A percentile compares a stretch with the other conserved stretches of the same genome.
Evolutionary conservation across 805 yeast genomes (phyloP).

Genomic region (Komagataella phaffii): DNA sequence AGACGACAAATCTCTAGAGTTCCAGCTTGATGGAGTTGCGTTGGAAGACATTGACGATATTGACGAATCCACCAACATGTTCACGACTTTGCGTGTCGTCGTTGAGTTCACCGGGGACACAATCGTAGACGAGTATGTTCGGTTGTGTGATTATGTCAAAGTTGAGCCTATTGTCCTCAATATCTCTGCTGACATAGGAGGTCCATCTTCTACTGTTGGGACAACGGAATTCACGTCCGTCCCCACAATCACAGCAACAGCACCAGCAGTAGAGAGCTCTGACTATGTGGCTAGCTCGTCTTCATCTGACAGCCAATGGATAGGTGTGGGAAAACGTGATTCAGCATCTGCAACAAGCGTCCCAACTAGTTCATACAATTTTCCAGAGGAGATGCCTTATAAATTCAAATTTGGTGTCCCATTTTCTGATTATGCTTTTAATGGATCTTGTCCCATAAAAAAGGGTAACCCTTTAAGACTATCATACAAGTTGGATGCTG

Average conservation of each 20-base stretch:
- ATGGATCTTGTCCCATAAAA: slow-evolving; percentile 15
- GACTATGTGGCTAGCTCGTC: background rate
- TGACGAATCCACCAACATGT: slow-evolving; percentile 28
- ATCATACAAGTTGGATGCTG: slow-evolving; percentile 10
- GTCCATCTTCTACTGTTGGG: background rate
- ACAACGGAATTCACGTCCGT: background rate
- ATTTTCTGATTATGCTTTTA: background rate
- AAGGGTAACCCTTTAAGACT: slow-evolving; percentile 12
- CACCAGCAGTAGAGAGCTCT: background rate
- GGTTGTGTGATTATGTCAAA: slow-evolving; percentile 25
- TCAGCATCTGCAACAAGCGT: background rate
- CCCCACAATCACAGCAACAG: background rate
- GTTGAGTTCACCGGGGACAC: slow-evolving; percentile 29
- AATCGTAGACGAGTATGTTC: slow-evolving; percentile 22
- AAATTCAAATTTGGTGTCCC: background rate
- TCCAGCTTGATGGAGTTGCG: slow-evolving; percentile 7
- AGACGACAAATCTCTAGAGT: slow-evolving; percentile 3
- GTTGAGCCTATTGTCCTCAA: slow-evolving; percentile 5
- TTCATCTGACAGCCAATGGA: background rate
- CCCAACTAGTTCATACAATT: background rate
- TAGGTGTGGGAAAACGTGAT: background rate
- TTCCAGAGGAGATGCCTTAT: background rate
- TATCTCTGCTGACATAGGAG: background rate
- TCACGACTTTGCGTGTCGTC: slow-evolving; percentile 32
- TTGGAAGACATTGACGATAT: slow-evolving; percentile 24